Evolutionary conservation across 1,284 basidiomycete genomes (phyloP), one percentile per base, ranked within the genome.

Genomic region (Ustilago vetiveriae): DNA sequence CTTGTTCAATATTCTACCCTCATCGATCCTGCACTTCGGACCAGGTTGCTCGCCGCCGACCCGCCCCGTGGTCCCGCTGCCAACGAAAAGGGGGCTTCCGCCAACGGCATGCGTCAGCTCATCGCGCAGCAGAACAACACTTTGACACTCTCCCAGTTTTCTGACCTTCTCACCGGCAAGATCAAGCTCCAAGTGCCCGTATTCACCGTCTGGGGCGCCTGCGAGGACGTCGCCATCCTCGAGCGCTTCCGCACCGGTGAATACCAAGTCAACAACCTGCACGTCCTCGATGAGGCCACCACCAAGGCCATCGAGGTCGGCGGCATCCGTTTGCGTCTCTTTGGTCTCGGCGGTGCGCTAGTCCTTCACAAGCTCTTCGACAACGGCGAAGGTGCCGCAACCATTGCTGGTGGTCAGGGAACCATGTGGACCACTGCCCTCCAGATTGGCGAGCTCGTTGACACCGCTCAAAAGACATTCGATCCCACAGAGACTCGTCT

Each of bases 341-440:
- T 98, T 32, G 96, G 95, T 42, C 86, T 99, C 27, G 96, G 96
- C 7, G 96, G 96, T 56, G 95, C 95, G 6, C 88, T 98, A 37
- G 94, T 97, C 10, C 88, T 90, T 22, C 94, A 98, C 86, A 98
- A 98, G 84, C 88, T 98, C 85, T 98, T 98, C 82, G 92, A 96
- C 86, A 94, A 94, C 70, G 92, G 96, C 1, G 92, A 95, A 50
- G 95, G 94, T 2, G 88, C 86, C 43, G 94, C 92, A 3, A 97
- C 95, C 11, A 97, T 98, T 69, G 95, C 96, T 0, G 96, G 96
- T 39, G 95, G 92, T 1, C 91, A 93, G 80, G 96, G 96, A 24
- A 98, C 94, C 21, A 97, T 98, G 90, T 99, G 96, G 96, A 92
- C 93, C 0, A 98, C 95, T 0, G 91, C 93, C 6, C 87, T 99